These are phyloP conservation scores for Gonium pectorale DNA, from an alignment of 139 green algal genomes.

Conservation along the genomic window DNA sequence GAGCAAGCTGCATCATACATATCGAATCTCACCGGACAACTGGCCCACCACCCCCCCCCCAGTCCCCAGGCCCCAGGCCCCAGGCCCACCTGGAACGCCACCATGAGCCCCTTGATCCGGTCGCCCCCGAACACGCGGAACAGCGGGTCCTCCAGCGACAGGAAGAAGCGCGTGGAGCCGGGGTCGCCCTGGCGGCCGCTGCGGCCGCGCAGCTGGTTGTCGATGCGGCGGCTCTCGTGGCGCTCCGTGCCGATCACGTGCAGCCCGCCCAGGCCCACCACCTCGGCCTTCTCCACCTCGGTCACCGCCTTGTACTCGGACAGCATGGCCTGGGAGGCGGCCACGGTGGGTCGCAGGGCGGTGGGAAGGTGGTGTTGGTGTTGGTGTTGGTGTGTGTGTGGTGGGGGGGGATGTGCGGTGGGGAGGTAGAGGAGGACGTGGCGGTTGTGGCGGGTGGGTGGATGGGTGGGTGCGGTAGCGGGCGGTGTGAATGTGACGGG, in stretches of 20 bases:
- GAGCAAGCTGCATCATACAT: too few relatives aligned
- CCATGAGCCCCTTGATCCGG: slow-evolving; percentile 95
- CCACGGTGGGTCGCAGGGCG: neutral
- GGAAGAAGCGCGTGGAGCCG: slow-evolving; percentile 94
- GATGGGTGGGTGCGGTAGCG: neutral
- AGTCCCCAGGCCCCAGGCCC: too few relatives aligned
- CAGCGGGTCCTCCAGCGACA: slow-evolving; percentile 94
- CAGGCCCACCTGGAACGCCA: slow-evolving; percentile 71
- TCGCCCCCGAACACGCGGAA: slow-evolving; percentile 98
- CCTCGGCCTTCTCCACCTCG: slow-evolving; percentile 87
- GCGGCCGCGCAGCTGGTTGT: slow-evolving; percentile 96
- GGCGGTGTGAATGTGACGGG: too few relatives aligned
- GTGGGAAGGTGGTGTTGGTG: neutral
- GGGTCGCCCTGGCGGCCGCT: slow-evolving; percentile 88
- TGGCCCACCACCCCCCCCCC: too few relatives aligned
- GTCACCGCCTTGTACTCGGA: slow-evolving; percentile 90
- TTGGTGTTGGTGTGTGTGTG: neutral
- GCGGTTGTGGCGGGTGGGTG: neutral
- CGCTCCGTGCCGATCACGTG: slow-evolving; percentile 98
- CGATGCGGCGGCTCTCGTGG: slow-evolving; percentile 96
- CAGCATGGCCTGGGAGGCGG: slow-evolving; percentile 74
- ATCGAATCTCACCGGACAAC: too few relatives aligned
- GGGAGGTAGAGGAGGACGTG: neutral
- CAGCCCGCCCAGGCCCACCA: slow-evolving; percentile 87
- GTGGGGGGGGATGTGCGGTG: slow-evolving; percentile 32